These are phyloP conservation scores for Nannochloris sp. DNA, from an alignment of 139 green algal genomes.

Conservation along the genomic window DNA sequence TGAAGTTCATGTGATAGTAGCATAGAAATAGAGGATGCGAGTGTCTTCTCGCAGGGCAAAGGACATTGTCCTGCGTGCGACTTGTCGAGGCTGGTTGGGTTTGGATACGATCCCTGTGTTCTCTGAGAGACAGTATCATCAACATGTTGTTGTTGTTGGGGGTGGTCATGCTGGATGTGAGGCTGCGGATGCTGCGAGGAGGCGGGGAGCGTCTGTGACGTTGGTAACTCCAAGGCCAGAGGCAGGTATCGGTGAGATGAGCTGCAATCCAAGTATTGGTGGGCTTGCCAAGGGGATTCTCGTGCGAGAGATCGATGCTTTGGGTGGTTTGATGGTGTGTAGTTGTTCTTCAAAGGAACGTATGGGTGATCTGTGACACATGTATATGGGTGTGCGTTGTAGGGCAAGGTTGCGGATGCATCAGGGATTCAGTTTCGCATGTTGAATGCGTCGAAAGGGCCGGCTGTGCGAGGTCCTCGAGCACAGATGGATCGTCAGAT, in stretches of 20 bases:
- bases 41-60: too few species aligned
- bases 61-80: too few species aligned
- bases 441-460: conserved; percentile 48
- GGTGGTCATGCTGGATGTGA: conserved; percentile 40
- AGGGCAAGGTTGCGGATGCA: conserved; percentile 27
- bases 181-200: conserved; percentile 38
- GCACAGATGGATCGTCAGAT: conserved; percentile 52
- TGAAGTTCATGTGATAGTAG: too few species aligned
- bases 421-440: conserved; percentile 52
- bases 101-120: background rate
- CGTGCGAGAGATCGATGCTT: conserved; percentile 47
- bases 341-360: background rate
- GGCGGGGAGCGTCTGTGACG: conserved; percentile 34
- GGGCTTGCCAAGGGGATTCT: conserved; percentile 52
- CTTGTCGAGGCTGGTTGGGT: background rate
- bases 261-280: conserved; percentile 55
- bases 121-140: background rate
- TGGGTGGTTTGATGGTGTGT: conserved; percentile 46
- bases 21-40: too few species aligned
- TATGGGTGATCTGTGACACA: background rate
- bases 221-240: conserved; percentile 37
- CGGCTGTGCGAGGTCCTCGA: conserved; percentile 41
- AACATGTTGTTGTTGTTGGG: conserved; percentile 27
- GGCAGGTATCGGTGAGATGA: conserved; percentile 45
- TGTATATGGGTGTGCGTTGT: conserved; percentile 12